phyloP scores from a whole-genome alignment of 768 basidiomycete genomes.

The Tricholoma terreum region DNA sequence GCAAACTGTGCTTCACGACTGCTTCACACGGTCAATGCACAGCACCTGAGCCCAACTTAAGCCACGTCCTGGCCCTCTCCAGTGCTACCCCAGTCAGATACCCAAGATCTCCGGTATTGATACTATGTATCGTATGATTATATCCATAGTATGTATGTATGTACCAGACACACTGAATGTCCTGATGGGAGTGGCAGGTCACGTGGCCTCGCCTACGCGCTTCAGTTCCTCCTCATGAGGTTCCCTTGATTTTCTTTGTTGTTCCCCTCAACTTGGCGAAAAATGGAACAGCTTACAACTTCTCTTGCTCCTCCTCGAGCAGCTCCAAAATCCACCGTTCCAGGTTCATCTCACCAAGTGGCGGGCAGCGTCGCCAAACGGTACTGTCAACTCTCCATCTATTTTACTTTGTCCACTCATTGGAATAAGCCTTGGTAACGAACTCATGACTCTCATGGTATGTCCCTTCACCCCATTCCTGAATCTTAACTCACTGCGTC shows the following conservation, averaged over 20 bases:
- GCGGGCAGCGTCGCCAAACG: constrained; percentile 84
- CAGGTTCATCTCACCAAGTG: constrained; percentile 51
- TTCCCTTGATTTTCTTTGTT: no score
- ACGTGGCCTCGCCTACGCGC: neutral
- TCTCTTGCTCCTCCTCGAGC: constrained; percentile 60
- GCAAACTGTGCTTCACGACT: neutral
- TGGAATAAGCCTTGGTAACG: constrained; percentile 60
- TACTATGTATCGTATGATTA: no score
- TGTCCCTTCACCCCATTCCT: neutral
- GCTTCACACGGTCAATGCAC: constrained; percentile 1
- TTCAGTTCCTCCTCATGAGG: no score
- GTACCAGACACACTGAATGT: no score
- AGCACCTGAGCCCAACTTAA: neutral
- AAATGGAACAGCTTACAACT: constrained; percentile 72
- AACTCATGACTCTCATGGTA: constrained; percentile 89
- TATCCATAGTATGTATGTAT: neutral
- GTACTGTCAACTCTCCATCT: constrained; percentile 34
- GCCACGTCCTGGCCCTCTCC: neutral
- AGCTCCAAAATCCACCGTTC: constrained; percentile 52
- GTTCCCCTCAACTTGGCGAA: no score
- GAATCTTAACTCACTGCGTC: constrained; percentile 7
- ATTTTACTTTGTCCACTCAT: constrained; percentile 7
- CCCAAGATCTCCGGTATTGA: neutral
- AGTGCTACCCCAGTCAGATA: neutral
- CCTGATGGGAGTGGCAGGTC: no score